Base-by-base conservation (phyloP, 805 yeast genomes). In the Sugiyamaella lignohabitans region DNA sequence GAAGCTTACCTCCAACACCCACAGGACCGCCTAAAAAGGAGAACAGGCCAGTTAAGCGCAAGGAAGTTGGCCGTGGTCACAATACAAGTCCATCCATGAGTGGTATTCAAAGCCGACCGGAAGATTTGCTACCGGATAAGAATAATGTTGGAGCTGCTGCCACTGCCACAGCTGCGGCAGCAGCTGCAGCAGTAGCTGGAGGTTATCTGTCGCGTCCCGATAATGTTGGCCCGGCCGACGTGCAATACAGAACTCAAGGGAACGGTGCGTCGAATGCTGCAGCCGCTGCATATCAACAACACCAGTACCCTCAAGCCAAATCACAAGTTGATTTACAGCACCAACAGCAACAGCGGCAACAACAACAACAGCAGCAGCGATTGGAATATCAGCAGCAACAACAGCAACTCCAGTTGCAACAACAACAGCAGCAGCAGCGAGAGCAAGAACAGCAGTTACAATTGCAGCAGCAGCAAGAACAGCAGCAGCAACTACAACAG, bases 1-100 rank as follows among this genome's bases (percentile, higher is more conserved):
- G 48, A 30, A 35, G 49, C 4, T 34, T 45, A 18, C 56, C 40
- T 30, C n/a, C n/a, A n/a, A n/a, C n/a, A n/a, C n/a, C n/a, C n/a
- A n/a, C n/a, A n/a, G n/a, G n/a, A n/a, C n/a, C n/a, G n/a, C 56
- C 49, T 38, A 59, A 48, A 3, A 59, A 50, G 43, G 58, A 55
- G 45, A 27, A 27, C 14, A 27, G 14, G 14, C 59, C 62, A 8
- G 53, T 59, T 23, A 48, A 45, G 40, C 52, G 64, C 3, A 57
- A 56, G 40, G 58, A 59, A 39, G 63, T 59, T 3, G 63, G 62
- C 10, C 50, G 59, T 16, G 54, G 52, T 16, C 17, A 17, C 11
- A 1, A 42, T 47, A 3, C 45, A 44, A n/a, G 42, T 48, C 19
- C 51, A 45, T 34, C 47, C 23, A 14, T 39, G 35, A 4, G 27